These are phyloP conservation scores for Arthrobotrys megalospora DNA, from an alignment of 2,329 filamentous ascomycete genomes.

Conservation along the genomic window DNA sequence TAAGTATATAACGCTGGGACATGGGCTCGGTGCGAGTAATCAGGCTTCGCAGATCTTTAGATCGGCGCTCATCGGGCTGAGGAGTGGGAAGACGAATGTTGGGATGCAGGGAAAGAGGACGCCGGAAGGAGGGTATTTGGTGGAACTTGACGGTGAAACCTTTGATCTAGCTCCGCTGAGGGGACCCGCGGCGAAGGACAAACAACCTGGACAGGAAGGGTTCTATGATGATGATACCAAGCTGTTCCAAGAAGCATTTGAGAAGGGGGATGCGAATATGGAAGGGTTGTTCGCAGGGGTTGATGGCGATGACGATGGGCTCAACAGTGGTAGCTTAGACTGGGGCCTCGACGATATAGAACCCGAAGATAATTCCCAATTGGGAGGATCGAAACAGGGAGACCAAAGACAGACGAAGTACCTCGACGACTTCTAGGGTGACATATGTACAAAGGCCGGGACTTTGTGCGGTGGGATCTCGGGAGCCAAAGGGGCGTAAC, in stretches of 20 bases:
- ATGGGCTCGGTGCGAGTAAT: constrained; percentile 31
- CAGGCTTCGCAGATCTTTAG: constrained; percentile 23
- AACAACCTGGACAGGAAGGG: not conserved
- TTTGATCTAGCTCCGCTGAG: constrained; percentile 44
- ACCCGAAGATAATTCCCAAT: not conserved
- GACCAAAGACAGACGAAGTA: constrained; percentile 15
- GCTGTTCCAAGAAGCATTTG: constrained; percentile 17
- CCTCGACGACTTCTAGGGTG: constrained; percentile 29
- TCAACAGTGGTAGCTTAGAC: constrained; percentile 26
- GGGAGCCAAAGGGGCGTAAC: too few species aligned
- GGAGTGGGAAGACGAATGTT: constrained; percentile 8
- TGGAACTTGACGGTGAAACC: constrained; percentile 51
- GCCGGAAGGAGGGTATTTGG: constrained; percentile 32
- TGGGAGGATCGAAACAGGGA: not conserved
- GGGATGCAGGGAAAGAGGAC: constrained; percentile 13
- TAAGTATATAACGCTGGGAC: constrained; percentile 37
- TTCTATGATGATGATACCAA: constrained; percentile 5
- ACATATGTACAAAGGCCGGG: not conserved
- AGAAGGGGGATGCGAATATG: constrained; percentile 11
- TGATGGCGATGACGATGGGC: not conserved
- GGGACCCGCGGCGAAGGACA: not conserved
- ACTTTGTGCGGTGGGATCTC: too few species aligned
- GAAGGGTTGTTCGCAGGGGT: constrained; percentile 4
- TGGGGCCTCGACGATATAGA: constrained; percentile 53
- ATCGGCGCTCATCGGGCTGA: constrained; percentile 32